A percentile compares a stretch with the other conserved stretches of the same genome.
Evolutionary conservation across 345 rosid species (phyloP).

Genomic region (Eucalyptus lansdowneana): DNA sequence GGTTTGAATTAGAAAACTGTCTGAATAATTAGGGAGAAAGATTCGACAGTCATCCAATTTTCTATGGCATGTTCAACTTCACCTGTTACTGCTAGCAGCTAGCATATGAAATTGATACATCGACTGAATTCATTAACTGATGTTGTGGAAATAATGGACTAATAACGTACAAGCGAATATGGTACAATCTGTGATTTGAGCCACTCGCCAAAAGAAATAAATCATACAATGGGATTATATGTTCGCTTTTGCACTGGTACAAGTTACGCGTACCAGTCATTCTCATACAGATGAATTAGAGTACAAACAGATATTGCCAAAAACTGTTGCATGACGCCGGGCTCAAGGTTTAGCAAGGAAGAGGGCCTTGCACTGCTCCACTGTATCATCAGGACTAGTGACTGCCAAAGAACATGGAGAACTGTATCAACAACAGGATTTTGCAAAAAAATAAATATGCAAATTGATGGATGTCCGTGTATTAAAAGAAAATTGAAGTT

Average conservation of each 20-base stretch:
- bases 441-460: not conserved
- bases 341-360: slow-evolving; percentile 13
- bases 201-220: not conserved
- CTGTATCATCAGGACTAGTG: slow-evolving; percentile 67
- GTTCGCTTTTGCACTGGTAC: not conserved
- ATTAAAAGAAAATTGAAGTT: not conserved
- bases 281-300: not conserved
- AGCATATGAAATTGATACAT: not conserved
- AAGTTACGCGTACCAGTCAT: not conserved
- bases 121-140: not conserved
- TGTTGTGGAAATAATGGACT: not conserved
- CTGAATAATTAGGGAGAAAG: not conserved
- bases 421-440: not conserved
- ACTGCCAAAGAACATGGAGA: slow-evolving; percentile 31
- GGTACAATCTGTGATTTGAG: not conserved
- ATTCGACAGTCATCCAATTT: not conserved
- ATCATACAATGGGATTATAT: not conserved
- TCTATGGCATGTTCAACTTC: not conserved
- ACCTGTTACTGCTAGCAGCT: not conserved
- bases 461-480: not conserved
- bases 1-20: not conserved
- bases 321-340: not conserved
- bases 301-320: not conserved
- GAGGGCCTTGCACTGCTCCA: slow-evolving; percentile 30
- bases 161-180: not conserved